Conservation (phyloP, 83 land plant species). For the Larix sibirica region DNA sequence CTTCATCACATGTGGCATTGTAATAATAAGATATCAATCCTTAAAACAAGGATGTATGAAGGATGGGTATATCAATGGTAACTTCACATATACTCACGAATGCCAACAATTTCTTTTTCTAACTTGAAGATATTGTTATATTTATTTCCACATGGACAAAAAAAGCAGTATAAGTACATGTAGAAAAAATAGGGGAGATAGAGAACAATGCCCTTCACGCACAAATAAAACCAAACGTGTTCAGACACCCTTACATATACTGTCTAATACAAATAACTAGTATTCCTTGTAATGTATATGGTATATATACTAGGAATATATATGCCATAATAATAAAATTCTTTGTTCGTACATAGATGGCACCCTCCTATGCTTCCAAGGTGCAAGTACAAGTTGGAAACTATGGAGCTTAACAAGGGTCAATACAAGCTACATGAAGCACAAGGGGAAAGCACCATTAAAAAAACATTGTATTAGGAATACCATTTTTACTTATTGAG, state of each 20-base stretch:
- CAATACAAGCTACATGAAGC: conserved; percentile 62
- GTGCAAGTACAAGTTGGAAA: too few species aligned
- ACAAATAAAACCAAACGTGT: too few species aligned
- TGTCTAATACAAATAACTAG: too few species aligned
- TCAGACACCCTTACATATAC: too few species aligned
- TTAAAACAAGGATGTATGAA: not conserved
- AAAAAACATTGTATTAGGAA: not conserved
- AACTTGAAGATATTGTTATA: conserved; percentile 60
- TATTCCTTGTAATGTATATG: not conserved
- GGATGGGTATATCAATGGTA: too few species aligned
- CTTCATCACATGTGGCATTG: conserved; percentile 55
- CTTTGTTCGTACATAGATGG: conserved; percentile 59
- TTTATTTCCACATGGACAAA: conserved; percentile 71
- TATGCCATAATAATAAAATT: not conserved
- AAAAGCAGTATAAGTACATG: not conserved
- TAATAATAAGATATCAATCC: not conserved
- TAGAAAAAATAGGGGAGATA: not conserved
- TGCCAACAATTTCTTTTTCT: conserved; percentile 70
- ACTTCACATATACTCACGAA: conserved; percentile 33
- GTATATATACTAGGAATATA: not conserved
- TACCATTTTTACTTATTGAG: not conserved
- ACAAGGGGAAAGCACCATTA: not conserved
- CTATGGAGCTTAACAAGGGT: conserved; percentile 80
- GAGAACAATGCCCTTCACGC: not conserved
- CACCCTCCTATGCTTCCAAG: conserved; percentile 59